Evolutionary conservation across 2,329 filamentous ascomycete genomes (phyloP).

Genomic region (Colletotrichum caudatum): DNA sequence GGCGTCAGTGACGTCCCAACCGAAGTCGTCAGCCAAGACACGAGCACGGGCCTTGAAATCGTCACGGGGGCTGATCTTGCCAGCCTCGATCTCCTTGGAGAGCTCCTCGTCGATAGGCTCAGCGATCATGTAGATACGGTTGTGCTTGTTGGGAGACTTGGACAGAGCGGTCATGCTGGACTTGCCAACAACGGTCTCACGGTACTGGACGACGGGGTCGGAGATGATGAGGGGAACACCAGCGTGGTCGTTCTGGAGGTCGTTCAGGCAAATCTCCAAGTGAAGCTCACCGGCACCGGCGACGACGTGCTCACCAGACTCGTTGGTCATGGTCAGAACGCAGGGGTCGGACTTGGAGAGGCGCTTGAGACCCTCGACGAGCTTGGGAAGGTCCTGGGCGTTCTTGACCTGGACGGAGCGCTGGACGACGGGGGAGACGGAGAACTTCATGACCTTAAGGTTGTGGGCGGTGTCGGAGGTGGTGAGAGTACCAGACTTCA

Average conservation of each 20-base stretch:
- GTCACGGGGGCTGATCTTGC: conserved; percentile 94
- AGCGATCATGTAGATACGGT: conserved; percentile 97
- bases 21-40: conserved; percentile 94
- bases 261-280: conserved; percentile 99
- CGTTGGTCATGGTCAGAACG: conserved; percentile 88
- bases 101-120: conserved; percentile 94
- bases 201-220: conserved; percentile 98
- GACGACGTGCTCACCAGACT: conserved; percentile 98
- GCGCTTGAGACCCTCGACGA: conserved; percentile 99
- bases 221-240: conserved; percentile 98
- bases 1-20: conserved; percentile 99
- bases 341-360: conserved; percentile 99
- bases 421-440: conserved; percentile 97
- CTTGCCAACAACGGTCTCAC: conserved; percentile 88
- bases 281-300: conserved; percentile 99
- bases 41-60: conserved; percentile 99
- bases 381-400: conserved; percentile 98
- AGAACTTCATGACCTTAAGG: conserved; percentile 99
- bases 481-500: conserved; percentile 99
- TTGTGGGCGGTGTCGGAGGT: conserved; percentile 98
- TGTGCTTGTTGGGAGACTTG: conserved; percentile 99
- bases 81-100: conserved; percentile 86
- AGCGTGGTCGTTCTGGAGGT: conserved; percentile 99
- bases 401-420: conserved; percentile 99
- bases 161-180: conserved; percentile 97